Conservation (phyloP, 2,329 filamentous ascomycete genomes). For the Fusarium sp. region DNA sequence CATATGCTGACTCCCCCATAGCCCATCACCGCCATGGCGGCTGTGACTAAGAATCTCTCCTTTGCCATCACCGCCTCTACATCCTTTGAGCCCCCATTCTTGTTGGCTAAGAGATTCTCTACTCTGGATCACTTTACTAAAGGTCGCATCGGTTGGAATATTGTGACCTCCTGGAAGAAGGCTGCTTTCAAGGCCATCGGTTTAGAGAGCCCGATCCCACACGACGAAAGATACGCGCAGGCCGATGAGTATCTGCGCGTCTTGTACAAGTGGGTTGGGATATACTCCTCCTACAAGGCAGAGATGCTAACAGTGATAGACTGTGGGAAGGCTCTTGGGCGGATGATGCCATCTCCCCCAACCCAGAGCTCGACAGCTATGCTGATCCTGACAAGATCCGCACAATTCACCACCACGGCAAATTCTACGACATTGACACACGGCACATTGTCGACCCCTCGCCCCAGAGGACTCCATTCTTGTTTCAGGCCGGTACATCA, state of each 20-base stretch:
- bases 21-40: constrained; percentile 75
- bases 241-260: constrained; percentile 72
- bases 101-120: constrained; percentile 71
- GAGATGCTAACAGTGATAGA: constrained; percentile 41
- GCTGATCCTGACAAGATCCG: constrained; percentile 69
- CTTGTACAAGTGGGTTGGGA: constrained; percentile 66
- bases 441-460: constrained; percentile 65
- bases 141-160: constrained; percentile 74
- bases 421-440: constrained; percentile 61
- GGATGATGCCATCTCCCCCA: constrained; percentile 66
- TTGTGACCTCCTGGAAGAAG: constrained; percentile 67
- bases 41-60: constrained; percentile 71
- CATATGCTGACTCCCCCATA: constrained; percentile 38
- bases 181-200: constrained; percentile 73
- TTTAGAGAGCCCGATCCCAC: constrained; percentile 66
- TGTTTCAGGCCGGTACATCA: constrained; percentile 71
- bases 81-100: constrained; percentile 71
- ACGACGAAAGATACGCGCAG: constrained; percentile 71
- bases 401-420: constrained; percentile 70
- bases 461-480: constrained; percentile 67
- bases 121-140: constrained; percentile 72
- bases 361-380: constrained; percentile 66
- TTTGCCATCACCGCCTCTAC: constrained; percentile 74
- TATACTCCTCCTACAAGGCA: neutral
- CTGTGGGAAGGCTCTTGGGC: constrained; percentile 69